Percentiles rank a stretch among this genome's conserved stretches.
Evolutionary conservation across 768 basidiomycete species (phyloP).

Genomic region (Boletellus sp.): DNA sequence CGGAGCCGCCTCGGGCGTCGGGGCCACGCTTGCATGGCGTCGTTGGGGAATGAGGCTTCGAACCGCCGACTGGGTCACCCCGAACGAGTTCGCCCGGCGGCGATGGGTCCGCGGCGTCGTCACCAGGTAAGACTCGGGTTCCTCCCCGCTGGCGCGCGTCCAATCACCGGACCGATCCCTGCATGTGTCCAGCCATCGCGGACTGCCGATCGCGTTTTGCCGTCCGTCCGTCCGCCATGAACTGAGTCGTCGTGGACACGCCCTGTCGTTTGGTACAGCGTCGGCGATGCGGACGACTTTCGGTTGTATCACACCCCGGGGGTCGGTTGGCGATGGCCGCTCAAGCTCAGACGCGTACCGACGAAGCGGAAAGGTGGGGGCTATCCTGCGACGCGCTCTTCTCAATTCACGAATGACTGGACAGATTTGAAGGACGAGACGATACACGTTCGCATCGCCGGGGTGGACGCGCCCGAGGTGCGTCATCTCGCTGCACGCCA

Average conservation of each 20-base stretch:
- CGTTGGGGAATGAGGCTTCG: conserved; percentile 58
- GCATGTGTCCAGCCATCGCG: too few relatives aligned
- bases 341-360: conserved; percentile 68
- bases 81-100: conserved; percentile 50
- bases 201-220: not conserved
- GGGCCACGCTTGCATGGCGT: conserved; percentile 33
- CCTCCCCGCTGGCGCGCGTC: too few relatives aligned
- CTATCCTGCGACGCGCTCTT: too few relatives aligned
- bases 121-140: conserved; percentile 59
- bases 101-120: conserved; percentile 79
- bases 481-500: not conserved
- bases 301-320: conserved; percentile 79
- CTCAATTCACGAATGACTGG: not conserved
- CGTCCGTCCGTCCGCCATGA: not conserved
- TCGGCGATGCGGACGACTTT: conserved; percentile 88
- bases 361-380: conserved; percentile 49
- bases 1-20: conserved; percentile 13
- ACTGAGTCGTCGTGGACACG: not conserved
- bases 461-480: conserved; percentile 92
- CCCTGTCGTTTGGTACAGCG: conserved; percentile 40
- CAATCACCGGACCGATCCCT: too few relatives aligned
- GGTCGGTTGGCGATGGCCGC: conserved; percentile 68
- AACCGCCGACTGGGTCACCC: conserved; percentile 69
- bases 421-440: conserved; percentile 77
- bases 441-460: conserved; percentile 83